Base-by-base conservation (phyloP, 768 basidiomycete species). In the Lentinula guzmanii region DNA sequence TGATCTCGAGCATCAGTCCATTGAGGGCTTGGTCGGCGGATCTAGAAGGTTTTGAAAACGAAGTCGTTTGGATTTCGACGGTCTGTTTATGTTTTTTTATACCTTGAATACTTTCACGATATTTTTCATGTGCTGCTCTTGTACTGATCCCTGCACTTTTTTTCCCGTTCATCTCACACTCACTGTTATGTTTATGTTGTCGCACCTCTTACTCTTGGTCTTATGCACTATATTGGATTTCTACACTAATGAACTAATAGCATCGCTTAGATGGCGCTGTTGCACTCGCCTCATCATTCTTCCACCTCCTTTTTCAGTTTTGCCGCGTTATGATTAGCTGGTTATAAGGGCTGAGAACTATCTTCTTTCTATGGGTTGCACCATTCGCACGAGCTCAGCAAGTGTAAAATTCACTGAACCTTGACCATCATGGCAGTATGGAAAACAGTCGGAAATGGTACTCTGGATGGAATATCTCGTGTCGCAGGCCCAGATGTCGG, bases 1-100 rank as follows among this genome's bases (percentile, higher is more conserved):
- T 70, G 95, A 98, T 65, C 82, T 99, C 61, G 97, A 98, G 73
- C 90, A 93, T 69, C 94, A 98, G 68, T 93, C 94, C 53, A 96
- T 98, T 72, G 95, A 98, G 70, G 93, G 94, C 0, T 73, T 93
- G 59, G 86, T 91, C 35, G 82, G 84, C 33, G 84, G 83, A 10
- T 66, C 77, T 61, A 78, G 83, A 66, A 72, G 85, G 67, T 86
- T 83, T 70, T 85, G 72, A 78, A 42, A 35, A 57, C 39, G 18
- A 43, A n/a, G 42, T 43, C 13, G 45, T 46, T 46, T 11, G 7
- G 45, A 6, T 39, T 39, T 39, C 48, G 37, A 39, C 45, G 8
- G n/a, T 21, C 45, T 24, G 6, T 46, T 24, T n/a, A n/a, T 46
- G 37, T 46, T 24, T 3, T 21, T 43, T 43, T 46, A 46, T 46